Evolutionary conservation across 495 filamentous ascomycete genomes (phyloP).

Genomic region (Pyronema omphalodes): DNA sequence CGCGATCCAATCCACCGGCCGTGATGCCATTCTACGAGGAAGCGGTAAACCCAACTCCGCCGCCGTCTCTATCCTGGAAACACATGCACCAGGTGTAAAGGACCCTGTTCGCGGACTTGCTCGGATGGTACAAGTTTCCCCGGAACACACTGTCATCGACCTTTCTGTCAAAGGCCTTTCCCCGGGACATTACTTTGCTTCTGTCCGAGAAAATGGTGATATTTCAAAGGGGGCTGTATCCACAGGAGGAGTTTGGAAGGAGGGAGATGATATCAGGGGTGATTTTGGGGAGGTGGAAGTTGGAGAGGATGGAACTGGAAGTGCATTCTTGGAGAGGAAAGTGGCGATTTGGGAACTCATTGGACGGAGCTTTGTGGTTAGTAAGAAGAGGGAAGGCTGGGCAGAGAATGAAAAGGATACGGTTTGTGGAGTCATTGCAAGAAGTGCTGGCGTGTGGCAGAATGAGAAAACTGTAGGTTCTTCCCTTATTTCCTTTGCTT

Average conservation of each 20-base stretch:
- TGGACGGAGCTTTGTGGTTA: slow-evolving; percentile 72
- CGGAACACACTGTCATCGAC: slow-evolving; percentile 64
- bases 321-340: slow-evolving; percentile 57
- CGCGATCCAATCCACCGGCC: slow-evolving; percentile 73
- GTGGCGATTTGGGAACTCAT: slow-evolving; percentile 92
- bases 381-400: slow-evolving; percentile 35
- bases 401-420: slow-evolving; percentile 59
- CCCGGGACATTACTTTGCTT: slow-evolving; percentile 63
- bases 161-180: slow-evolving; percentile 71
- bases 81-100: slow-evolving; percentile 41
- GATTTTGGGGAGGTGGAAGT: slow-evolving; percentile 58
- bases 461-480: slow-evolving; percentile 86
- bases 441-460: slow-evolving; percentile 92
- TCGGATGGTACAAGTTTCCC: slow-evolving; percentile 62
- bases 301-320: slow-evolving; percentile 46
- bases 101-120: slow-evolving; percentile 57
- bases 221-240: slow-evolving; percentile 66
- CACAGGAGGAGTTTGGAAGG: slow-evolving; percentile 66
- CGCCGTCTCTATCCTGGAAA: slow-evolving; percentile 92
- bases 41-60: slow-evolving; percentile 70
- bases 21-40: slow-evolving; percentile 85
- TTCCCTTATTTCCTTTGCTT: background rate
- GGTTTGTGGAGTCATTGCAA: slow-evolving; percentile 76
- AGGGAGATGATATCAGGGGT: slow-evolving; percentile 40
- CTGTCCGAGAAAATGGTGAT: slow-evolving; percentile 71